Conservation (phyloP, 371 early-diverging fungal genomes). For the Syncephalastrum racemosum region DNA sequence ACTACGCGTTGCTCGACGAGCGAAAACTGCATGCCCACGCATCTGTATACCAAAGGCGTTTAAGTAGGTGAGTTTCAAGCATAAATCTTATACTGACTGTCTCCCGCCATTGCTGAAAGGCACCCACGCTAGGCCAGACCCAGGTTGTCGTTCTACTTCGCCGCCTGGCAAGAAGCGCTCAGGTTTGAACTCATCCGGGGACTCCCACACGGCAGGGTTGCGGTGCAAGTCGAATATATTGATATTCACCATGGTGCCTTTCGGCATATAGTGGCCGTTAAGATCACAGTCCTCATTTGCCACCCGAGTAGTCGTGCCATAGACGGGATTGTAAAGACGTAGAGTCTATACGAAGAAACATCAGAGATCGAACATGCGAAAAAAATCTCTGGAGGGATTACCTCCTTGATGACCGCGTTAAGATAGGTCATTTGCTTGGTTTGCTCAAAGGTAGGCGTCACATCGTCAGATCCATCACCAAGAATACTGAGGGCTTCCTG, state of each 20-base stretch:
- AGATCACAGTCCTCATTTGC: constrained; percentile 39
- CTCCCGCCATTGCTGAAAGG: constrained; percentile 33
- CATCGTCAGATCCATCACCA: constrained; percentile 37
- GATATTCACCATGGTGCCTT: constrained; percentile 35
- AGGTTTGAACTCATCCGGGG: constrained; percentile 23
- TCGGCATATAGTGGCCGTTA: constrained; percentile 44
- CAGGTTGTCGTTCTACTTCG: constrained; percentile 20
- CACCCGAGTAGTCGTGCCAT: constrained; percentile 12
- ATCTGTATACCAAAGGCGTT: background rate
- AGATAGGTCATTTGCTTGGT: constrained; percentile 40
- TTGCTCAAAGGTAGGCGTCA: constrained; percentile 41
- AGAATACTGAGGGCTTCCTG: constrained; percentile 46
- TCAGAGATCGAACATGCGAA: constrained; percentile 39
- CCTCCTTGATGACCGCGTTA: constrained; percentile 37
- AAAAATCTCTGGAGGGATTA: constrained; percentile 14
- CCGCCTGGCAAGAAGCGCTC: constrained; percentile 24
- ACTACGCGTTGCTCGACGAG: constrained; percentile 17
- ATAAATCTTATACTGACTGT: background rate
- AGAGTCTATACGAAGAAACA: constrained; percentile 25
- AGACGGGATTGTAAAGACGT: constrained; percentile 13
- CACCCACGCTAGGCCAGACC: constrained; percentile 20
- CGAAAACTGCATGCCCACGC: constrained; percentile 20
- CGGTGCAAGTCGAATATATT: constrained; percentile 33
- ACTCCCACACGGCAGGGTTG: constrained; percentile 21
- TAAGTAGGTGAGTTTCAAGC: no score